phyloP scores from a whole-genome alignment of 805 yeast genomes.

The Myxozyma geophila region DNA sequence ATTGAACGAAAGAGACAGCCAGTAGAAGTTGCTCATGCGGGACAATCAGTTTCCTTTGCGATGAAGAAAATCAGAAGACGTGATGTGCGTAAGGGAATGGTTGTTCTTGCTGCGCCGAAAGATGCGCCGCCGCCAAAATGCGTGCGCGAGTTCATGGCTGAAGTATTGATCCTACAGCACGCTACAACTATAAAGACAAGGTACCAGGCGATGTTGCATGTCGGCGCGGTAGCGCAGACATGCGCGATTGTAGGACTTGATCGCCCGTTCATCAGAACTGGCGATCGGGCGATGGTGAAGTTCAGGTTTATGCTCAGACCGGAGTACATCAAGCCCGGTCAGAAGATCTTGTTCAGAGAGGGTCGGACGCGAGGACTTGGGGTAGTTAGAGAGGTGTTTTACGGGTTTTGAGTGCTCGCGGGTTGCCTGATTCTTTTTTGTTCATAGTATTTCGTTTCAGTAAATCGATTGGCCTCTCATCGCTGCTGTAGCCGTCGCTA shows the following conservation, averaged over 20 bases:
- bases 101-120: constrained; percentile 19
- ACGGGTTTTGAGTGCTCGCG: constrained; percentile 13
- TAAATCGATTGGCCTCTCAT: no score
- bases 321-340: constrained; percentile 32
- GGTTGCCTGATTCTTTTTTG: no score
- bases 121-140: constrained; percentile 25
- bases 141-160: constrained; percentile 35
- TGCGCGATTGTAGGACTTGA: constrained; percentile 35
- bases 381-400: constrained; percentile 31
- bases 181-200: constrained; percentile 36
- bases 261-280: constrained; percentile 35
- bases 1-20: constrained; percentile 37
- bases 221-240: constrained; percentile 37
- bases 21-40: constrained; percentile 35
- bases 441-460: no score
- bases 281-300: constrained; percentile 35
- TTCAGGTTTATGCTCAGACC: constrained; percentile 34
- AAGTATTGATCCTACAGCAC: constrained; percentile 35
- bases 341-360: constrained; percentile 36
- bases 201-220: constrained; percentile 38
- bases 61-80: constrained; percentile 30
- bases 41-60: constrained; percentile 36
- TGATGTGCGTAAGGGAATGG: constrained; percentile 38
- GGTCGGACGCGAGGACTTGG: constrained; percentile 38
- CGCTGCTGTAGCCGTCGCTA: no score